Percentiles rank a stretch among this genome's conserved stretches.
Evolutionary conservation across 192 early-diverging fungal genomes (phyloP).

Genomic region (Phlyctochytrium planicorne): DNA sequence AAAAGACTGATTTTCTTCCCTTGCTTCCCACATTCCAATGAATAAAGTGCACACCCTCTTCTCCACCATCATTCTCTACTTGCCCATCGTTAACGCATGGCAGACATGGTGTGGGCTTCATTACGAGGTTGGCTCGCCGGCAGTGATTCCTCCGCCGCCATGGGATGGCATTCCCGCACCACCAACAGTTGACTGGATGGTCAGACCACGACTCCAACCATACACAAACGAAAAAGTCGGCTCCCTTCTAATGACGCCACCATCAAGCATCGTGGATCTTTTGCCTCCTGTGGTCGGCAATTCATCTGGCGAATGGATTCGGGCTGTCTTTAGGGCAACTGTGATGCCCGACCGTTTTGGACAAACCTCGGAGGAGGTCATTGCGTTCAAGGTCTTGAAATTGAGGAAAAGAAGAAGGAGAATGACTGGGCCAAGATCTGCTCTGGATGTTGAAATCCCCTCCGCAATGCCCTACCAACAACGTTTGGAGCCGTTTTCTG

Average conservation of each 20-base stretch:
- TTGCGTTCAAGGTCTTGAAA: not conserved
- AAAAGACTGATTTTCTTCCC: too few species aligned
- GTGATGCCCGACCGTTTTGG: not conserved
- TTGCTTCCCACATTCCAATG: too few species aligned
- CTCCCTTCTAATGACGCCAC: not conserved
- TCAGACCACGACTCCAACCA: conserved; percentile 2
- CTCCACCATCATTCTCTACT: too few species aligned
- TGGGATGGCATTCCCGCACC: not conserved
- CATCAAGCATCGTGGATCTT: not conserved
- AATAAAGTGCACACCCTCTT: too few species aligned
- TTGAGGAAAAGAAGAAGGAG: not conserved
- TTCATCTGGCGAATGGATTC: not conserved
- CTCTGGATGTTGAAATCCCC: too few species aligned
- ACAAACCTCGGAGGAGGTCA: not conserved
- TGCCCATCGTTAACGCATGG: too few species aligned
- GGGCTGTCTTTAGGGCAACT: not conserved
- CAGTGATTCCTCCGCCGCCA: not conserved
- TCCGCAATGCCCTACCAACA: too few species aligned
- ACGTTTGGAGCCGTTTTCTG: too few species aligned
- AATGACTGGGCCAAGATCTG: not conserved
- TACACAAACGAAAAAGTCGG: not conserved
- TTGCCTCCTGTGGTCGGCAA: not conserved
- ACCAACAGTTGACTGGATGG: not conserved
- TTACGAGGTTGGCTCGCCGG: conserved; percentile 7
- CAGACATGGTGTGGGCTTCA: conserved; percentile 1